phyloP scores from a whole-genome alignment of 2,329 filamentous ascomycete genomes.

The Ophidiomyces ophidiicola region DNA sequence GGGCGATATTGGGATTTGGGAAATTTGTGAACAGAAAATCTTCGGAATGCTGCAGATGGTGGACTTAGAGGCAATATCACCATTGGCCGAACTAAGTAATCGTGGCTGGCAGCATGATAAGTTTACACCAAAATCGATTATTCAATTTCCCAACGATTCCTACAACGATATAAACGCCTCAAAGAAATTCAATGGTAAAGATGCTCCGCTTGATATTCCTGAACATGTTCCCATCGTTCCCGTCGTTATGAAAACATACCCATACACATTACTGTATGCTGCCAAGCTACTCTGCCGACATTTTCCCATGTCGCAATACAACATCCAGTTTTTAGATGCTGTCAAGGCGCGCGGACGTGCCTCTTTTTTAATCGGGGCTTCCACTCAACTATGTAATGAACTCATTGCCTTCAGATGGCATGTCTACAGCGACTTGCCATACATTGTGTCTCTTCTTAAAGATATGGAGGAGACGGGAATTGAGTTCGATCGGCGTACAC shows the following conservation, averaged over 20 bases:
- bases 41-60: constrained; percentile 25
- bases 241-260: constrained; percentile 30
- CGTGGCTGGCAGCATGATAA: neutral
- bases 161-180: neutral
- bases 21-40: constrained; percentile 29
- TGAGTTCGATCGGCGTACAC: constrained; percentile 26
- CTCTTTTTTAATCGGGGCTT: constrained; percentile 34
- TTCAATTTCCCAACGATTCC: neutral
- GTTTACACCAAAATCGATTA: neutral
- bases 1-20: constrained; percentile 29
- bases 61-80: neutral
- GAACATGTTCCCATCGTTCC: constrained; percentile 21
- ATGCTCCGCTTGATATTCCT: constrained; percentile 23
- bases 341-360: constrained; percentile 32
- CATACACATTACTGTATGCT: constrained; percentile 30
- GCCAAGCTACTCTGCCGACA: constrained; percentile 31
- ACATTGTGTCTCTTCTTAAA: constrained; percentile 28
- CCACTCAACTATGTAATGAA: constrained; percentile 34
- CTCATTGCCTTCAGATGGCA: constrained; percentile 34
- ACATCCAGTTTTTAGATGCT: constrained; percentile 30
- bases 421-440: constrained; percentile 30
- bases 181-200: neutral
- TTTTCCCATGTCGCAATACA: constrained; percentile 31
- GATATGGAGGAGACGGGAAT: constrained; percentile 37
- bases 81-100: neutral